Evolutionary conservation across 139 green algal genomes (phyloP), one percentile per base, ranked within the genome.

Genomic region (Picochlorum costavermella): DNA sequence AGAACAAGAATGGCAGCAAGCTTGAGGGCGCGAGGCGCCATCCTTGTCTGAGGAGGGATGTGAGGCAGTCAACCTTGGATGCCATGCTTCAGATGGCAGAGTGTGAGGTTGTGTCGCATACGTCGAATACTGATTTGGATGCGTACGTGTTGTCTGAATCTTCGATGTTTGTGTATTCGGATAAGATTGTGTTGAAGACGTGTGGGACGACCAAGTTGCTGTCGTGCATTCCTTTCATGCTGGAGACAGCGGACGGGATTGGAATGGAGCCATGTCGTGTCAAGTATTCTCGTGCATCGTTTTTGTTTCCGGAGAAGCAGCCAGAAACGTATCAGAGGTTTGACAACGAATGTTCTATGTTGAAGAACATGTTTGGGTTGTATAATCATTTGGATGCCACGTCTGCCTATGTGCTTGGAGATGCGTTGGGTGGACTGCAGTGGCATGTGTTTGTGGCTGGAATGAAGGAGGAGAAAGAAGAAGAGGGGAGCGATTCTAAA

Each of bases 61-160:
- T 40, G 33, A 40, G 8, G 33, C 33, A 40, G 33, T 40, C 33
- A 6, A 40, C 33, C 6, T 75, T 95, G 25, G 90, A 95, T 68
- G 67, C 26, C 11, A 65, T 86, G 61, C 30, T 86, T 26, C 57
- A 77, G 23, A 68, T 90, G 48, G 91, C 94, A 4, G 75, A 77
- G 63, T 99, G 94, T 87, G 84, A 80, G 58, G 95, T 99, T 71
- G 89, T 99, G 0, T 97, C 89, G 31, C 64, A 65, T 37, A 72
- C 81, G 37, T 76, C 59, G 72, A 92, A 92, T 75, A 16, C 58
- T 3, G 2, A 74, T 16, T 90, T 97, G 46, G 94, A 98, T 76
- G 87, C 91, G 2, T 99, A 99, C 67, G 92, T 99, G 26, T 83
- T 99, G 45, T 96, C 85, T 2, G 94, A 99, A 83, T 91, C 76